phyloP scores from a whole-genome alignment of 371 early-diverging fungal species.

The Sanchytrium tribonematis region DNA sequence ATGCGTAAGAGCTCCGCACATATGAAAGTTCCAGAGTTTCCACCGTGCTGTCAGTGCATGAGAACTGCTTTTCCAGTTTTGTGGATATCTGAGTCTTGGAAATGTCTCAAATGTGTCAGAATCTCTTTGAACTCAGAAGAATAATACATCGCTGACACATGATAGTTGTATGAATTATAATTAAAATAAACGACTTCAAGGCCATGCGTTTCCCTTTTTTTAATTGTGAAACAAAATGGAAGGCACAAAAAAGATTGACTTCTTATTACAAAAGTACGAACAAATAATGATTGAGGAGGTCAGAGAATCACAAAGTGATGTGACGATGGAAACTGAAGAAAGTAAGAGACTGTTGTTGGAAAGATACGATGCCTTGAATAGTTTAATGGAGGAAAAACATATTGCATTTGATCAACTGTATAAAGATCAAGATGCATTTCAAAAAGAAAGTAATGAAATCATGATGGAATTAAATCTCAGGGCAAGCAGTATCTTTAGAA shows the following conservation, averaged over 20 bases:
- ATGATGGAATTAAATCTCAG: background rate
- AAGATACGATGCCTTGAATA: background rate
- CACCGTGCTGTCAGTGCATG: background rate
- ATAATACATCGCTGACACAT: background rate
- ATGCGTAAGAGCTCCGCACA: background rate
- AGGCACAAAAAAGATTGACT: background rate
- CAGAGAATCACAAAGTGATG: background rate
- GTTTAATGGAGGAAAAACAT: background rate
- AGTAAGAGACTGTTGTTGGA: background rate
- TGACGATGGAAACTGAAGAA: background rate
- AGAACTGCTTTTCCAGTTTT: background rate
- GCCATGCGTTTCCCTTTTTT: background rate
- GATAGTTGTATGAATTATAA: background rate
- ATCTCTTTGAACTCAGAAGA: no score
- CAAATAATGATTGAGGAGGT: background rate
- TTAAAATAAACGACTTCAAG: no score
- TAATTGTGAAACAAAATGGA: background rate
- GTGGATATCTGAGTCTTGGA: background rate
- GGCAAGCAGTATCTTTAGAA: background rate
- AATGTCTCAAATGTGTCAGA: background rate
- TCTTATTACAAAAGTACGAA: background rate
- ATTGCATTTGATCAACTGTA: background rate
- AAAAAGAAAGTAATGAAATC: background rate
- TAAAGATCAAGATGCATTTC: background rate
- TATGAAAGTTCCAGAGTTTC: background rate